Percentiles rank a stretch among this genome's conserved stretches.
These are phyloP conservation scores for Chaetoceros muelleri DNA, from an alignment of 108 stramenopile species.

Conservation along the genomic window DNA sequence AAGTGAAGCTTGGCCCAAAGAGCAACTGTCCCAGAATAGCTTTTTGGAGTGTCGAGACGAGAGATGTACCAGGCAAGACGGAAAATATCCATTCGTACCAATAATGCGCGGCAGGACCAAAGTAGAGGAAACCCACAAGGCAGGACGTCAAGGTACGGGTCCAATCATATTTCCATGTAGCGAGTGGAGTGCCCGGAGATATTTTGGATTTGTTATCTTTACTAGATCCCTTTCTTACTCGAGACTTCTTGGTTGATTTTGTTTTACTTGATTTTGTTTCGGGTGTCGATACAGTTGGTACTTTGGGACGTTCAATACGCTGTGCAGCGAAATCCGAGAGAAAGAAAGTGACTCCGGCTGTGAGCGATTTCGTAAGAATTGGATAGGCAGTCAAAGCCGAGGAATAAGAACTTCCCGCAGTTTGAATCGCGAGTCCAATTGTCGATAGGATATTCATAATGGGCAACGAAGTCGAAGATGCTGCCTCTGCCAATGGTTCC, in stretches of 20 bases:
- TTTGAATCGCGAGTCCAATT: not conserved
- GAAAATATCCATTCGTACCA: conserved; percentile 73
- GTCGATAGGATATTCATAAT: not conserved
- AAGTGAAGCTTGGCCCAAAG: conserved; percentile 81
- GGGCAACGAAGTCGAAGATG: not conserved
- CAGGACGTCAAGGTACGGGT: conserved; percentile 37
- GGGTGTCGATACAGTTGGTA: not conserved
- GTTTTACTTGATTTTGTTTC: conserved; percentile 1
- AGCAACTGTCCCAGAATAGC: conserved; percentile 74
- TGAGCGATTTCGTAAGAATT: conserved; percentile 69
- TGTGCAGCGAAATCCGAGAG: conserved; percentile 69
- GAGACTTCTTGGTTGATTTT: not conserved
- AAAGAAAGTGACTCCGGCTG: conserved; percentile 62
- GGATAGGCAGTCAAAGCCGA: conserved; percentile 27
- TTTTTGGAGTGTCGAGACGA: conserved; percentile 62
- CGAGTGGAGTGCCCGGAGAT: no score
- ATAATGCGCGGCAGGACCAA: conserved; percentile 78
- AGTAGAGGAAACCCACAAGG: conserved; percentile 65
- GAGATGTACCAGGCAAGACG: conserved; percentile 25
- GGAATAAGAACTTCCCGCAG: conserved; percentile 14
- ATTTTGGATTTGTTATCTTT: not conserved
- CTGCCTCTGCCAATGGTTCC: no score
- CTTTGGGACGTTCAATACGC: conserved; percentile 33
- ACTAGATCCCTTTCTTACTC: no score
- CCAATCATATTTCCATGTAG: conserved; percentile 24